Evolutionary conservation across 352 stramenopile genomes (phyloP).

Genomic region (Phytophthora rubi): DNA sequence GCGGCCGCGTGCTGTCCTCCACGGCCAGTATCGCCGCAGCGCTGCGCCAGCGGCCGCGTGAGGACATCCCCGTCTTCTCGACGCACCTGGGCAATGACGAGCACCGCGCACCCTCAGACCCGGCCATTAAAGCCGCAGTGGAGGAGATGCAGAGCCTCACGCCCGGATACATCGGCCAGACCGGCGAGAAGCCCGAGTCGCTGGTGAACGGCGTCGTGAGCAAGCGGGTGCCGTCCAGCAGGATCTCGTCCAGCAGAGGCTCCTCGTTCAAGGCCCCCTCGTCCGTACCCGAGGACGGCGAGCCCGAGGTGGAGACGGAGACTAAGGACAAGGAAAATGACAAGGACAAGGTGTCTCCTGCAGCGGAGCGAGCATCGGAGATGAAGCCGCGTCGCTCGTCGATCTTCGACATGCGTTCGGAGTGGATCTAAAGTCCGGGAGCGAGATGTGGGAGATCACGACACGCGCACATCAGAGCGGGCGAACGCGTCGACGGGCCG

Average conservation of each 20-base stretch:
- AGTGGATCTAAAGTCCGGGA: slow-evolving; percentile 42
- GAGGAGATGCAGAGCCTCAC: slow-evolving; percentile 45
- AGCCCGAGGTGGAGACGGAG: slow-evolving; percentile 33
- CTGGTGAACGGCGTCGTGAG: slow-evolving; percentile 21
- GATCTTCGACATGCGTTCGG: slow-evolving; percentile 49
- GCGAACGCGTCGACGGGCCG: slow-evolving; percentile 23
- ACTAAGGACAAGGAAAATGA: slow-evolving; percentile 26
- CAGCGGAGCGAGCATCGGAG: slow-evolving; percentile 27
- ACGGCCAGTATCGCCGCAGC: slow-evolving; percentile 50
- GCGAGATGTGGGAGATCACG: slow-evolving; percentile 24
- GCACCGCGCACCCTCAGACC: slow-evolving; percentile 27
- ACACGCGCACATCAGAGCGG: slow-evolving; percentile 24
- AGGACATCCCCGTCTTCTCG: slow-evolving; percentile 40
- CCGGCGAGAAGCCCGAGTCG: slow-evolving; percentile 32
- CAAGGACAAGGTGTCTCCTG: slow-evolving; percentile 20
- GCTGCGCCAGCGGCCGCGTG: slow-evolving; percentile 35
- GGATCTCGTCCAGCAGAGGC: slow-evolving; percentile 23
- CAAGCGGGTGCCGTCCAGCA: slow-evolving; percentile 26
- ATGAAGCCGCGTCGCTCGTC: slow-evolving; percentile 44
- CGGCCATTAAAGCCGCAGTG: slow-evolving; percentile 27
- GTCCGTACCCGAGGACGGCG: slow-evolving; percentile 26
- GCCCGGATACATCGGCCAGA: slow-evolving; percentile 33
- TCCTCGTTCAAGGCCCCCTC: slow-evolving; percentile 36
- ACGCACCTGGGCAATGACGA: slow-evolving; percentile 36
- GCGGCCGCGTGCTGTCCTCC: slow-evolving; percentile 42